These are phyloP conservation scores for Oropetium thomaeum DNA, from an alignment of 176 grass and related monocot genomes.

Conservation along the genomic window DNA sequence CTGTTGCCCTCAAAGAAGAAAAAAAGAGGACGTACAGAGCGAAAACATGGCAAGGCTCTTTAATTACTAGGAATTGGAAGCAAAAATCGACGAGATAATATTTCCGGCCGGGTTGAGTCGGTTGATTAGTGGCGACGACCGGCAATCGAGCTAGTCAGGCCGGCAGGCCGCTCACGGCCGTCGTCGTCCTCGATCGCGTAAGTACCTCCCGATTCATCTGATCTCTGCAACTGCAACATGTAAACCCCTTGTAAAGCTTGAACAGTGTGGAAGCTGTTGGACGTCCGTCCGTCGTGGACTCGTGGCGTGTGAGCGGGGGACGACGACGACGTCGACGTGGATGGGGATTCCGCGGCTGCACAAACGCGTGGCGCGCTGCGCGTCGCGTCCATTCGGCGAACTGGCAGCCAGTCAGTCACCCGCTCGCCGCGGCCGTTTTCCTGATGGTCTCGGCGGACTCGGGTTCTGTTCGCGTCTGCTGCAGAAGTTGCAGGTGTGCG, in stretches of 20 bases:
- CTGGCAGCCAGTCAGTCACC: background rate
- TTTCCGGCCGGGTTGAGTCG: background rate
- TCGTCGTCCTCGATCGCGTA: too few species aligned
- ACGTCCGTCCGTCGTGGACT: too few species aligned
- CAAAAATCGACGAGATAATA: background rate
- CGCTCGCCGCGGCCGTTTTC: too few species aligned
- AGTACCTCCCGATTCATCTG: background rate
- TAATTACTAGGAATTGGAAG: too few species aligned
- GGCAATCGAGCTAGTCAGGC: too few species aligned
- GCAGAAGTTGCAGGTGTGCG: background rate
- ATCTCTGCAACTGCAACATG: background rate
- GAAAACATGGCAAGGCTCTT: too few species aligned
- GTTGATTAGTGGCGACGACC: background rate
- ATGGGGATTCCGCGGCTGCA: background rate
- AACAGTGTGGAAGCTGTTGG: background rate
- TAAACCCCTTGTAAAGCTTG: background rate
- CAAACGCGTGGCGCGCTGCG: background rate
- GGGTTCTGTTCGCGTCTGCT: background rate
- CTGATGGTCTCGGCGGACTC: background rate
- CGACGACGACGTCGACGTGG: too few species aligned
- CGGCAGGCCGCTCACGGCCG: too few species aligned
- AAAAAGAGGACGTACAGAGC: too few species aligned
- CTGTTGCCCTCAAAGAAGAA: background rate
- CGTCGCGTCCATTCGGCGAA: background rate
- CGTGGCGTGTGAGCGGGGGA: background rate